phyloP scores from a whole-genome alignment of 2,329 filamentous ascomycete species.

The Alternaria hordeiaustralica region DNA sequence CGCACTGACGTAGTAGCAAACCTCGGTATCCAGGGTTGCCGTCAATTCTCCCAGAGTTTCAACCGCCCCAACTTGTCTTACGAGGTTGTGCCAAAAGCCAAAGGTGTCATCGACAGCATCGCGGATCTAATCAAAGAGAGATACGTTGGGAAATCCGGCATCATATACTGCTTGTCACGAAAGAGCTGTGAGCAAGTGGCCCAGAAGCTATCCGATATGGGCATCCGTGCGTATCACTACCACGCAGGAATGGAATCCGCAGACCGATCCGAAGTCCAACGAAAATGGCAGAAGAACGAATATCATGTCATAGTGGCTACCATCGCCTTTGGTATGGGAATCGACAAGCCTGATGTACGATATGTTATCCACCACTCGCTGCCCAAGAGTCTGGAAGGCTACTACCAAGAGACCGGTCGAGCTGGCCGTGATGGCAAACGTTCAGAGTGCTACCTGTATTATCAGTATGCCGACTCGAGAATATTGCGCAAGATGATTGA shows the following conservation, averaged over 20 bases:
- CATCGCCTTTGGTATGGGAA: slow-evolving; percentile 99
- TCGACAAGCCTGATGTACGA: slow-evolving; percentile 94
- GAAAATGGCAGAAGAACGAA: slow-evolving; percentile 78
- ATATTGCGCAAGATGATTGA: slow-evolving; percentile 81
- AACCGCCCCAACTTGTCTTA: slow-evolving; percentile 96
- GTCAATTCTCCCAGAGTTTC: slow-evolving; percentile 89
- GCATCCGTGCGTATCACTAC: slow-evolving; percentile 81
- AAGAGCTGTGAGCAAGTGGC: slow-evolving; percentile 84
- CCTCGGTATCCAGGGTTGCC: slow-evolving; percentile 78
- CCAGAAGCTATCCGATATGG: slow-evolving; percentile 66
- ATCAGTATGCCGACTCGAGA: slow-evolving; percentile 77
- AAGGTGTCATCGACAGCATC: slow-evolving; percentile 62
- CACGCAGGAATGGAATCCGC: slow-evolving; percentile 77
- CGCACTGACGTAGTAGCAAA: slow-evolving; percentile 91
- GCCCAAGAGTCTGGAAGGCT: slow-evolving; percentile 94
- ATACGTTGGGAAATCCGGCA: slow-evolving; percentile 78
- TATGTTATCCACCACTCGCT: slow-evolving; percentile 94
- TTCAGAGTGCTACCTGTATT: slow-evolving; percentile 91
- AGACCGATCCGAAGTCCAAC: slow-evolving; percentile 75
- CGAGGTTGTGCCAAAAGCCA: slow-evolving; percentile 76
- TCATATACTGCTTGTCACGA: slow-evolving; percentile 90
- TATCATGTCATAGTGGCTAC: slow-evolving; percentile 94
- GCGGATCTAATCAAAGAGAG: slow-evolving; percentile 72
- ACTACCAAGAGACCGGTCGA: slow-evolving; percentile 97
- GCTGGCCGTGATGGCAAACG: slow-evolving; percentile 88